A percentile compares a stretch with the other conserved stretches of the same genome.
phyloP scores from a whole-genome alignment of 768 basidiomycete genomes.

The Boletus huronensis region DNA sequence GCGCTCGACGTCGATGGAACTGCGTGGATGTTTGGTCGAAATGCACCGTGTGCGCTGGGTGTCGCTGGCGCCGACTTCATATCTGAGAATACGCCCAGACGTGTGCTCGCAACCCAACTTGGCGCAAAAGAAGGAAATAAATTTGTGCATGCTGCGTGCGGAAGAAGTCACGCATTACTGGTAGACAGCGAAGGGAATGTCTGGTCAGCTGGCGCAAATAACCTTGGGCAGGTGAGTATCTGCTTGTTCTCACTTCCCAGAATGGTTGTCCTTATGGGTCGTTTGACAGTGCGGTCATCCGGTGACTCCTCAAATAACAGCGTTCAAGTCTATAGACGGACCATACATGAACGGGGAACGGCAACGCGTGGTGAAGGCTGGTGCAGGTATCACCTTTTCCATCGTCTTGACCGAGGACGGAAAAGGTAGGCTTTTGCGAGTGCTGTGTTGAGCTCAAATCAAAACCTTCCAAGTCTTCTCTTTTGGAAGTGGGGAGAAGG shows the following conservation, averaged over 20 bases:
- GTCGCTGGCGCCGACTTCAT: slow-evolving; percentile 51
- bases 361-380: slow-evolving; percentile 67
- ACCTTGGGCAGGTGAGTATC: slow-evolving; percentile 66
- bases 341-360: slow-evolving; percentile 54
- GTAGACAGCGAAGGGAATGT: slow-evolving; percentile 78
- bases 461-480: slow-evolving; percentile 59
- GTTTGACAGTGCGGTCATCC: slow-evolving; percentile 65
- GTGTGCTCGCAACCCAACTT: slow-evolving; percentile 53
- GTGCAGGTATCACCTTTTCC: slow-evolving; percentile 83
- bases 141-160: slow-evolving; percentile 83
- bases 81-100: slow-evolving; percentile 72
- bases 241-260: background rate
- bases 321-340: slow-evolving; percentile 62
- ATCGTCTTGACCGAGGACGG: slow-evolving; percentile 80
- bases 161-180: slow-evolving; percentile 77
- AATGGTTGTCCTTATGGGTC: background rate
- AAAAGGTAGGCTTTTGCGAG: slow-evolving; percentile 48
- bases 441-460: background rate
- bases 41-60: slow-evolving; percentile 68
- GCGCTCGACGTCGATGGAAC: slow-evolving; percentile 69
- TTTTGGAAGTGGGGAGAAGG: slow-evolving; percentile 89
- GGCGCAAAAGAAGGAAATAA: slow-evolving; percentile 55
- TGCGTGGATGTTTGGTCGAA: slow-evolving; percentile 91
- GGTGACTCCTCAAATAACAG: slow-evolving; percentile 57
- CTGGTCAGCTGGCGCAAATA: slow-evolving; percentile 84